phyloP scores from a whole-genome alignment of 2,329 filamentous ascomycete species.

The Byssoonygena ceratinophila region DNA sequence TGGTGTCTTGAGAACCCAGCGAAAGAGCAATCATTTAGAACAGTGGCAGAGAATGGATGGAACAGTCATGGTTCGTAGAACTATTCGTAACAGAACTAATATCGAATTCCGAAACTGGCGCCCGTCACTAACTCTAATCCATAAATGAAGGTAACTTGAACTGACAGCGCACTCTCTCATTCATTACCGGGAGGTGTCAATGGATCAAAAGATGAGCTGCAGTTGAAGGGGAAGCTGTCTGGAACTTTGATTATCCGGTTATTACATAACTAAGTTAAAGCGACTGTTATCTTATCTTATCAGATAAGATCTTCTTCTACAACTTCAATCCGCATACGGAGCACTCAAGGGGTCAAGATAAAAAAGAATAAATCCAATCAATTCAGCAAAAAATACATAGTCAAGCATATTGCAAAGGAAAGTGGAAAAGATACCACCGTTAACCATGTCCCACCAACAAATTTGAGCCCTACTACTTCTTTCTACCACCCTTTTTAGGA shows the following conservation, averaged over 20 bases:
- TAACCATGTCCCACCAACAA: too few relatives aligned
- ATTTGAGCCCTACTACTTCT: conserved; percentile 5
- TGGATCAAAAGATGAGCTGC: background rate
- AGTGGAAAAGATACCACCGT: background rate
- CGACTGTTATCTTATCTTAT: background rate
- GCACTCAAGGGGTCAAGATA: too few relatives aligned
- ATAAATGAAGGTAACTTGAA: background rate
- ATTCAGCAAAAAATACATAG: background rate
- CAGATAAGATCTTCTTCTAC: background rate
- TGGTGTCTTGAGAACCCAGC: background rate
- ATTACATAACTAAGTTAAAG: background rate
- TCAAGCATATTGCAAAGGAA: background rate
- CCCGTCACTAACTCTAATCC: background rate
- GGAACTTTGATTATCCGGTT: background rate
- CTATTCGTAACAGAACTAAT: too few relatives aligned
- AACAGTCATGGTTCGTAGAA: background rate
- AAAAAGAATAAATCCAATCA: too few relatives aligned
- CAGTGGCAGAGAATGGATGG: background rate
- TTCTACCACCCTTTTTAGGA: conserved; percentile 3
- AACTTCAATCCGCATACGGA: too few relatives aligned
- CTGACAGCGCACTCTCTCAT: too few relatives aligned
- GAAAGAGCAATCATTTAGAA: background rate
- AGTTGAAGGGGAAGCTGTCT: background rate
- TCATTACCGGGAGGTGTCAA: too few relatives aligned
- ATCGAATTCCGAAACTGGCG: background rate